A percentile compares a stretch with the other conserved stretches of the same genome.
Conservation (phyloP, 2,329 filamentous ascomycete species). For the Torrubiella hemipterigena region DNA sequence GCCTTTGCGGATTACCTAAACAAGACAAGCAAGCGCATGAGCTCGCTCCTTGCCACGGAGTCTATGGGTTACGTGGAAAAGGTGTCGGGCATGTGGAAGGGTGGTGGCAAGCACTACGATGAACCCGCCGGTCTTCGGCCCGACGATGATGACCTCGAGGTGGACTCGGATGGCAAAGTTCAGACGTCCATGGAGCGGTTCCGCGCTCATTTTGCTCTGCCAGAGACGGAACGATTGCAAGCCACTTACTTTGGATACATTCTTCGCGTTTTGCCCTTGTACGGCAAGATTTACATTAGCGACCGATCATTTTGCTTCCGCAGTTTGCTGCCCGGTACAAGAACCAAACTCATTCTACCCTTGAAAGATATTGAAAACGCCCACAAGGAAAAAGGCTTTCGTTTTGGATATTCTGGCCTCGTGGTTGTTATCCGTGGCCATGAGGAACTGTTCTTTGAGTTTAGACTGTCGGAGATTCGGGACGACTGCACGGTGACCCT, state of each 20-base stretch:
- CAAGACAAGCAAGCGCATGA: slow-evolving; percentile 68
- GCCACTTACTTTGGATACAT: slow-evolving; percentile 89
- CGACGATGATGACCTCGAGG: slow-evolving; percentile 43
- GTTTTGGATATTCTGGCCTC: slow-evolving; percentile 80
- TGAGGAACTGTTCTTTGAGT: slow-evolving; percentile 95
- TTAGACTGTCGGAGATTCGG: slow-evolving; percentile 61
- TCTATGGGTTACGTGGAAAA: slow-evolving; percentile 96
- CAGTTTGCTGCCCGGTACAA: slow-evolving; percentile 75
- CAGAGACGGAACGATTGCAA: slow-evolving; percentile 67
- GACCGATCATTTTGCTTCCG: slow-evolving; percentile 84
- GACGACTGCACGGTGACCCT: slow-evolving; percentile 84
- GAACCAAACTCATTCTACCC: slow-evolving; percentile 85
- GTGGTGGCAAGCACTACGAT: slow-evolving; percentile 79
- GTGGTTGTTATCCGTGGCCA: slow-evolving; percentile 89
- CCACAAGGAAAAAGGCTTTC: slow-evolving; percentile 89
- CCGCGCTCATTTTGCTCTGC: slow-evolving; percentile 81
- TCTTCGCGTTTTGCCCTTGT: slow-evolving; percentile 80
- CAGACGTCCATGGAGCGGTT: slow-evolving; percentile 68
- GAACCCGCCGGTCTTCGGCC: slow-evolving; percentile 39
- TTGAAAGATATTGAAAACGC: slow-evolving; percentile 87
- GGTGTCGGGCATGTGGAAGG: slow-evolving; percentile 94
- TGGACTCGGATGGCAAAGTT: slow-evolving; percentile 51
- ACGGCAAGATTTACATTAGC: slow-evolving; percentile 94
- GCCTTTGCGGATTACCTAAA: slow-evolving; percentile 75
- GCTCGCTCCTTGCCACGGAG: slow-evolving; percentile 70